Base-by-base conservation (phyloP, 306 rosid genomes). In the Trichosanthes truncata region DNA sequence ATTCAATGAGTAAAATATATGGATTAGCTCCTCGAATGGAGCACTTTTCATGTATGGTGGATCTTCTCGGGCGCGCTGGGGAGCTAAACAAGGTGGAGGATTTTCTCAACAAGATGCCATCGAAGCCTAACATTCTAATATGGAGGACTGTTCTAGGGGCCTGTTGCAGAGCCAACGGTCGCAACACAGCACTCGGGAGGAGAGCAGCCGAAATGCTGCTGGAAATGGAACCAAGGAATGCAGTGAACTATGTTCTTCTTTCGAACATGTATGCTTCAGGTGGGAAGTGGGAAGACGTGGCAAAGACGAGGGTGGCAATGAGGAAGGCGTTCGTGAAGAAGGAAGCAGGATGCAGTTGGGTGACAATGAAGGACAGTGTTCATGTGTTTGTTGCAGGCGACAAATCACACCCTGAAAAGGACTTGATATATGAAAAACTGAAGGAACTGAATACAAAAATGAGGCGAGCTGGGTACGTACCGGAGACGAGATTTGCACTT, bases 261-360 rank as follows among this genome's bases (percentile, higher is more conserved):
- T 89, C 98, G 49, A 94, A 94, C 86, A 88, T 94, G 98, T 87
- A 89, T 82, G 98, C 98, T 56, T 87, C 92, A 1, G 90, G 92
- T 2, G 94, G 85, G 61, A 88, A 86, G 81, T 94, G 98, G 98
- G 93, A 92, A 26, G 91, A 83, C 26, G 89, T 86, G 73, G 98
- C 93, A 9, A 88, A 85, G 78, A 91, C 94, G 77, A 86, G 98
- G 79, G 74, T 79, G 84, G 91, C 91, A 26, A 94, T 94, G 98
- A 90, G 85, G 84, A 92, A 89, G 73, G 97, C 97, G 18, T 84
- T 87, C 21, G 94, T 83, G 82, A 94, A 87, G 90, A 94, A 94
- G 87, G 98, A 94, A 84, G 90, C 89, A 49, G 98, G 98, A 74
- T 89, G 94, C 82, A 92, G 97, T 86, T 94, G 98, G 98, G 98